Percentiles rank a stretch among this genome's conserved stretches.
These are phyloP conservation scores for Ustilago hordei DNA, from an alignment of 1,284 basidiomycete species.

Conservation along the genomic window DNA sequence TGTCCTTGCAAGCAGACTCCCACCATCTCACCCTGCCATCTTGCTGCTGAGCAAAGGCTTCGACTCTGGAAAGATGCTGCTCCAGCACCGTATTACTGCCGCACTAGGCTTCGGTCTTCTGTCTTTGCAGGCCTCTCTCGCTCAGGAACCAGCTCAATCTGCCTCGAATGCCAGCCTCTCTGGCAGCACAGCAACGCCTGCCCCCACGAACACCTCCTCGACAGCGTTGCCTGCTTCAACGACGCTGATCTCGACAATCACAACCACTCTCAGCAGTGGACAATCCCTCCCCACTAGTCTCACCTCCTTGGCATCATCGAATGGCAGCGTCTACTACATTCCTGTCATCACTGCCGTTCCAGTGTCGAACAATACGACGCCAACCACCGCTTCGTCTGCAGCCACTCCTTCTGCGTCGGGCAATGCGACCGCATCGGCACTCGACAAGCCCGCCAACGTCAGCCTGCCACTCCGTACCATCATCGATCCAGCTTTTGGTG, in stretches of 20 bases:
- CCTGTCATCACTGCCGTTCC: conserved; percentile 38
- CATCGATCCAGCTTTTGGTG: conserved; percentile 88
- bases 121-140: conserved; percentile 16
- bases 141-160: conserved; percentile 16
- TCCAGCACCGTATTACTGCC: conserved; percentile 10
- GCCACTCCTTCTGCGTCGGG: conserved; percentile 11
- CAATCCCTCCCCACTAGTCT: conserved; percentile 43
- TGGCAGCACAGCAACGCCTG: conserved; percentile 7
- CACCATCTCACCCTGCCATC: not conserved
- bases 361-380: conserved; percentile 9
- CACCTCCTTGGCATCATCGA: conserved; percentile 30
- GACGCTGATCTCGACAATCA: conserved; percentile 33
- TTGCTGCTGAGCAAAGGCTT: conserved; percentile 4
- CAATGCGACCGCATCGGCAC: conserved; percentile 13
- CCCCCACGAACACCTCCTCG: conserved; percentile 14
- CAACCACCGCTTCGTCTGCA: conserved; percentile 7
- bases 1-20: not conserved
- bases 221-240: conserved; percentile 9
- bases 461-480: conserved; percentile 57
- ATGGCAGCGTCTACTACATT: conserved; percentile 40
- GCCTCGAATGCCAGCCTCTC: conserved; percentile 19
- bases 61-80: conserved; percentile 16
- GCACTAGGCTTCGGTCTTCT: conserved; percentile 15
- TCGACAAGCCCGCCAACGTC: conserved; percentile 8
- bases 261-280: conserved; percentile 39